Evolutionary conservation across 371 early-diverging fungal genomes (phyloP).

Genomic region (Batrachochytrium dendrobatidis): DNA sequence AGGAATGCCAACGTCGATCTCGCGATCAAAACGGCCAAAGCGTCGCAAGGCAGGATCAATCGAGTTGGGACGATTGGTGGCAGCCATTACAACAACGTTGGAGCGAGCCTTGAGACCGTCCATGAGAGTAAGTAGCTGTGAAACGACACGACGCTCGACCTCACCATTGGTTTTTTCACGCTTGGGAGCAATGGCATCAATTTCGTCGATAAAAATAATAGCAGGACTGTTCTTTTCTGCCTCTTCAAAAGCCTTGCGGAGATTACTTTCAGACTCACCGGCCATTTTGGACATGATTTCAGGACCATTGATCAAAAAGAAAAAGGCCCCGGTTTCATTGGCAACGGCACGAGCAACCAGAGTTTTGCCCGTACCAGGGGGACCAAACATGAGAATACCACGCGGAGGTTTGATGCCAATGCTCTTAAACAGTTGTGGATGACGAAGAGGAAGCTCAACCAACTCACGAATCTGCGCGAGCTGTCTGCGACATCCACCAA

Average conservation of each 20-base stretch:
- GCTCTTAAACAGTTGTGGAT: slow-evolving; percentile 94
- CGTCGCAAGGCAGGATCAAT: slow-evolving; percentile 99
- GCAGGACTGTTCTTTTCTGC: slow-evolving; percentile 98
- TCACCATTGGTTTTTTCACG: slow-evolving; percentile 99
- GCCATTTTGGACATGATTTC: slow-evolving; percentile 99
- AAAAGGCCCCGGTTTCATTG: slow-evolving; percentile 87
- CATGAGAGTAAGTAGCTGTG: slow-evolving; percentile 98
- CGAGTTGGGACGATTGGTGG: slow-evolving; percentile 98
- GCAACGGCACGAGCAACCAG: slow-evolving; percentile 72
- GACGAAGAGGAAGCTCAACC: slow-evolving; percentile 97
- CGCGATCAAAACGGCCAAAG: slow-evolving; percentile 99
- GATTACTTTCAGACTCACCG: slow-evolving; percentile 97
- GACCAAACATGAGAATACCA: slow-evolving; percentile 95
- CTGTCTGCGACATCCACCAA: slow-evolving; percentile 98
- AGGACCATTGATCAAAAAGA: slow-evolving; percentile 98
- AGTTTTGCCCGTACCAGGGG: slow-evolving; percentile 94
- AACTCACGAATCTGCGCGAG: slow-evolving; percentile 99
- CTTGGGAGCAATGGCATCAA: slow-evolving; percentile 98
- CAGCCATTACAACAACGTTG: slow-evolving; percentile 97
- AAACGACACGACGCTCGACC: slow-evolving; percentile 98
- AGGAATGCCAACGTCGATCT: slow-evolving; percentile 99
- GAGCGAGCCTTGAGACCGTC: slow-evolving; percentile 98
- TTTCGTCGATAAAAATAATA: slow-evolving; percentile 98
- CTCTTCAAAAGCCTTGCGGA: slow-evolving; percentile 98
- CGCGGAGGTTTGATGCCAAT: slow-evolving; percentile 99